Conservation (phyloP, 2,329 filamentous ascomycete genomes). For the Diaporthe sp. region DNA sequence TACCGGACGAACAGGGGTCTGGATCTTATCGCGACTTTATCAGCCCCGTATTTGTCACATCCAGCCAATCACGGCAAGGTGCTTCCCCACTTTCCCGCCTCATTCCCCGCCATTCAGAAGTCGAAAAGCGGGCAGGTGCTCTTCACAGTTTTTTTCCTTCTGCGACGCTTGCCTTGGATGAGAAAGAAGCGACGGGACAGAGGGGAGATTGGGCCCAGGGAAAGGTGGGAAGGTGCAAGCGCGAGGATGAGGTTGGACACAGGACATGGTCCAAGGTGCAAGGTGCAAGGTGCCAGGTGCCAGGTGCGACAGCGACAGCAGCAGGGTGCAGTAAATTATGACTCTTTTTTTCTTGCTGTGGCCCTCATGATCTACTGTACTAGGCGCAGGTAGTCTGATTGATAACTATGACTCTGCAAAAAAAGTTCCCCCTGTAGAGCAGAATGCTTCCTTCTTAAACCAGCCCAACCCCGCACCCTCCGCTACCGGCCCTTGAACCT, state of each 20-base stretch:
- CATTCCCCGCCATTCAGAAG: slow-evolving; percentile 38
- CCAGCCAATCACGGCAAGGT: neutral
- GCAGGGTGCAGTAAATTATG: slow-evolving; percentile 1
- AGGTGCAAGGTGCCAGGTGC: neutral
- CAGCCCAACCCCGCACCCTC: slow-evolving; percentile 41
- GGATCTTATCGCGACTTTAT: slow-evolving; percentile 32
- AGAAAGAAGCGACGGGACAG: slow-evolving; percentile 9
- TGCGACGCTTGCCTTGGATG: slow-evolving; percentile 25
- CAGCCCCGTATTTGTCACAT: slow-evolving; percentile 29
- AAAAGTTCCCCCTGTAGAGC: neutral
- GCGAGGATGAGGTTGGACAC: slow-evolving; percentile 12
- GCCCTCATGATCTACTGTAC: neutral
- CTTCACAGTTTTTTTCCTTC: slow-evolving; percentile 33
- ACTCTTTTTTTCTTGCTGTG: neutral
- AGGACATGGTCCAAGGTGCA: neutral
- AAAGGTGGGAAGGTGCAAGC: slow-evolving; percentile 21
- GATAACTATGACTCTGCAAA: slow-evolving; percentile 8
- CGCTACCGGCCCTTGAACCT: slow-evolving; percentile 38
- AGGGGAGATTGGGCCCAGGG: neutral
- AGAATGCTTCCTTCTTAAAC: slow-evolving; percentile 30
- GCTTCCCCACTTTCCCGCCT: slow-evolving; percentile 33
- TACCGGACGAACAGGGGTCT: slow-evolving; percentile 23
- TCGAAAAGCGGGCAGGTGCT: slow-evolving; percentile 37
- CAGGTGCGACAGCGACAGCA: neutral
- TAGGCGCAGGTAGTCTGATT: neutral